Evolutionary conservation across 139 green algal species (phyloP), one percentile per base, ranked within the genome.

Genomic region (Chlorella sp.): DNA sequence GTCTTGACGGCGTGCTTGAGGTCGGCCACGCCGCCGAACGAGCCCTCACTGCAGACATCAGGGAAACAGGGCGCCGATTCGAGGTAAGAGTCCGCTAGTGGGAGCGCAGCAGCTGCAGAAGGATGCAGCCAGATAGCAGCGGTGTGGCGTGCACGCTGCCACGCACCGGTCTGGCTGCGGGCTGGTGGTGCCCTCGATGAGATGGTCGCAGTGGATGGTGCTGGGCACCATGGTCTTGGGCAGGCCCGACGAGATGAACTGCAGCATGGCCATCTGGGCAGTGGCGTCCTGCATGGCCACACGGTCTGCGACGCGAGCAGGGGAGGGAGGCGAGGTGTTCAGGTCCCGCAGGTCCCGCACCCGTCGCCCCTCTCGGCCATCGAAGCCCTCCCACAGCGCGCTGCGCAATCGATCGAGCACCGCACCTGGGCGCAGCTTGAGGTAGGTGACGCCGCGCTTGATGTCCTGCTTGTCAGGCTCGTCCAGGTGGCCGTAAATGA

Each of bases 271-370:
- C 92, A 97, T 97, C 88, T 97, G 93, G 4, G 92, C 92, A 30
- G 93, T 97, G 30, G 92, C 93, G 63, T 97, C 93, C 85, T 97
- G 93, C 93, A 97, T 97, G 1, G 92, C 93, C 79, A 97, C 93
- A 49, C 93, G 90, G 77, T 97, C 92, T 94, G 88, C 77, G 1
- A 24, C 20, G 24, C 50, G 62, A 42, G 24, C 5, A 69, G 17
- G 42, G n/a, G n/a, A n/a, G n/a, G n/a, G n/a, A n/a, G n/a, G n/a
- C n/a, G n/a, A n/a, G n/a, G n/a, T n/a, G n/a, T n/a, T n/a, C n/a
- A n/a, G n/a, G n/a, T n/a, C n/a, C n/a, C n/a, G n/a, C n/a, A n/a
- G n/a, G n/a, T n/a, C n/a, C n/a, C n/a, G n/a, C n/a, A n/a, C n/a
- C n/a, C n/a, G n/a, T n/a, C n/a, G n/a, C n/a, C n/a, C n/a, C n/a